Conservation (phyloP, 2,329 filamentous ascomycete species). For the Claviceps sp. region DNA sequence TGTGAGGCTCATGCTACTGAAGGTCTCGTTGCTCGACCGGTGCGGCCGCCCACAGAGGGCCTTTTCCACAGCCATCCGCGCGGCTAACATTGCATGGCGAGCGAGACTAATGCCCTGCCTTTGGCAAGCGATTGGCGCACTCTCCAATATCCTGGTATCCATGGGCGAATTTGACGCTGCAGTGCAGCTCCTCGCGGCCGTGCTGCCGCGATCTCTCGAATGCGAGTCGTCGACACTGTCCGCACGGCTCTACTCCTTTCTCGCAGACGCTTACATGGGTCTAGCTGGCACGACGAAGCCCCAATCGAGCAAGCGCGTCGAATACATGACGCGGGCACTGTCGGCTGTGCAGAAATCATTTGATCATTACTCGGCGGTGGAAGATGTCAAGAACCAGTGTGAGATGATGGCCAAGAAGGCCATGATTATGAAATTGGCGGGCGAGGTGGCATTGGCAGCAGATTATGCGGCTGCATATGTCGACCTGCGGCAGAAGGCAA, state of each 20-base stretch:
- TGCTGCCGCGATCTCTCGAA: constrained; percentile 67
- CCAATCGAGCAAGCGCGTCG: constrained; percentile 32
- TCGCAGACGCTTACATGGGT: constrained; percentile 70
- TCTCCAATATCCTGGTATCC: constrained; percentile 56
- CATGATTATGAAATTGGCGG: constrained; percentile 56
- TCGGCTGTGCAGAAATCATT: constrained; percentile 50
- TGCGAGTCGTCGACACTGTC: constrained; percentile 48
- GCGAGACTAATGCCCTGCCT: constrained; percentile 54
- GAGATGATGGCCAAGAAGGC: constrained; percentile 76
- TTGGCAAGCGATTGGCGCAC: constrained; percentile 56
- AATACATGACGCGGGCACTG: constrained; percentile 44
- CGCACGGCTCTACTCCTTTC: constrained; percentile 52
- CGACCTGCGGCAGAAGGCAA: constrained; percentile 33
- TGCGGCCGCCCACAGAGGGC: constrained; percentile 58
- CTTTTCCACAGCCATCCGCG: constrained; percentile 64
- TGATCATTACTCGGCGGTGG: constrained; percentile 49
- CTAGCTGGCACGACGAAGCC: constrained; percentile 44
- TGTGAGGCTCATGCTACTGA: constrained; percentile 57
- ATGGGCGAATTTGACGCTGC: constrained; percentile 60
- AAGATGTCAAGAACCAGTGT: constrained; percentile 54
- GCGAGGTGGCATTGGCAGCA: constrained; percentile 49
- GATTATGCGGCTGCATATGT: constrained; percentile 54
- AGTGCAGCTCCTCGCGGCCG: constrained; percentile 47
- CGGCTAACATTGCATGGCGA: constrained; percentile 59
- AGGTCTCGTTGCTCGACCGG: constrained; percentile 55